Evolutionary conservation across 768 basidiomycete genomes (phyloP), one percentile per base, ranked within the genome.

Genomic region (Kwoniella dendrophila): DNA sequence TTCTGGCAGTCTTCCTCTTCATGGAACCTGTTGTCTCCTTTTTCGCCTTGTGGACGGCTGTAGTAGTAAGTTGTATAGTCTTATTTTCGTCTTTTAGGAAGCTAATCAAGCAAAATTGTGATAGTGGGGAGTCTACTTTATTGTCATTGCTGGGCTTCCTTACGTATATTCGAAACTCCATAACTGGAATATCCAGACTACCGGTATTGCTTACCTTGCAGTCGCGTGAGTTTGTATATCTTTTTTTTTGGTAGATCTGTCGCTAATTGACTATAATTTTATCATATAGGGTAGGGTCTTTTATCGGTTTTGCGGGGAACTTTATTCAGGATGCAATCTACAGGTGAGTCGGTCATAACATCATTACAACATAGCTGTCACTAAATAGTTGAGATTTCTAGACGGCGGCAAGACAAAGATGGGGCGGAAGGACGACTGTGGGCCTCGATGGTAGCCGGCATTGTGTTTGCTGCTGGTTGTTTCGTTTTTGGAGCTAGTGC

Each of bases 11-110:
- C 60, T 76, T 90, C 22, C 78, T 90, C 59, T 62, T 84, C 14
- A 88, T 88, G 0, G 92, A 93, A 72, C 88, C 88, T 0, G 83
- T 87, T 34, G 90, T 92, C 4, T 79, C 83, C 3, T 86, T 86
- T 67, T 88, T 92, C 60, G 74, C 74, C 4, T 47, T 77, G 0
- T 79, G 77, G 74, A 62, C 76, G 8, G 86, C 52, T 3, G 86
- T 90, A 63, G 83, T 84, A 0, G 36, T 38, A 38, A 8, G 36
- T 38, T 8, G 36, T 38, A 8, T 38, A 18, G 8, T 18, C 18
- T 38, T 18, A 38, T 18, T 8, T 38, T 8, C 18, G 36, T 8
- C 18, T 18, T 8, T 8, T 38, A 38, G 18, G 8, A 38, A 8
- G 8, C 36, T 38, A 8, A 18, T 38, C 18, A 8, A n/a, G n/a